These are phyloP conservation scores for Candida loeiensis DNA, from an alignment of 805 yeast genomes.

Conservation along the genomic window DNA sequence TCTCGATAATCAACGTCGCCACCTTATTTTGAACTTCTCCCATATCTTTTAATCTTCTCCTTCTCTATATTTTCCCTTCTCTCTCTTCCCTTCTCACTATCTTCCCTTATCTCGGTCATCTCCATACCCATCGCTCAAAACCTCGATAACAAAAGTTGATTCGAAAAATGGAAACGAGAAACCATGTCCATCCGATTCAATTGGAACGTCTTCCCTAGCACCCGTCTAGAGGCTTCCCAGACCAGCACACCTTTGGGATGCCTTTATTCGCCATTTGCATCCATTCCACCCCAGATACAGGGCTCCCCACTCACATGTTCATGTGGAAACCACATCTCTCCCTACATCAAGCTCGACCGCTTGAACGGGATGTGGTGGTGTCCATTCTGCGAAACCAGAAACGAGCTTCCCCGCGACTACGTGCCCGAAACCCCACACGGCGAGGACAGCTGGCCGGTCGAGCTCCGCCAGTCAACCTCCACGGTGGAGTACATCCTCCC, in stretches of 20 bases:
- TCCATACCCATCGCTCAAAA: background rate
- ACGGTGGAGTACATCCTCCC: slow-evolving; percentile 34
- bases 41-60: background rate
- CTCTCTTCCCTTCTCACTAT: background rate
- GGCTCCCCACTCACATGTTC: slow-evolving; percentile 22
- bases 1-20: too few relatives aligned
- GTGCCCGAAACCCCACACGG: slow-evolving; percentile 14
- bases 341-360: slow-evolving; percentile 27
- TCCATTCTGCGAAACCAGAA: slow-evolving; percentile 29
- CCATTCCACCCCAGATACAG: background rate
- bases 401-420: slow-evolving; percentile 20
- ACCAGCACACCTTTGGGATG: slow-evolving; percentile 37
- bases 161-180: too few relatives aligned
- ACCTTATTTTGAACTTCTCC: too few relatives aligned
- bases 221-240: slow-evolving; percentile 32
- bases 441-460: slow-evolving; percentile 24
- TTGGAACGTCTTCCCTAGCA: slow-evolving; percentile 56
- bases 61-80: background rate
- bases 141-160: background rate
- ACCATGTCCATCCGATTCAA: slow-evolving; percentile 48
- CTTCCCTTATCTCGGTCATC: background rate
- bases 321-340: slow-evolving; percentile 29
- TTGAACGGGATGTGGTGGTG: slow-evolving; percentile 37
- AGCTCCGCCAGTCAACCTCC: slow-evolving; percentile 22
- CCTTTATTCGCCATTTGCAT: slow-evolving; percentile 27